Evolutionary conservation across 2,329 filamentous ascomycete species (phyloP).

Genomic region (Apiospora arundinis): DNA sequence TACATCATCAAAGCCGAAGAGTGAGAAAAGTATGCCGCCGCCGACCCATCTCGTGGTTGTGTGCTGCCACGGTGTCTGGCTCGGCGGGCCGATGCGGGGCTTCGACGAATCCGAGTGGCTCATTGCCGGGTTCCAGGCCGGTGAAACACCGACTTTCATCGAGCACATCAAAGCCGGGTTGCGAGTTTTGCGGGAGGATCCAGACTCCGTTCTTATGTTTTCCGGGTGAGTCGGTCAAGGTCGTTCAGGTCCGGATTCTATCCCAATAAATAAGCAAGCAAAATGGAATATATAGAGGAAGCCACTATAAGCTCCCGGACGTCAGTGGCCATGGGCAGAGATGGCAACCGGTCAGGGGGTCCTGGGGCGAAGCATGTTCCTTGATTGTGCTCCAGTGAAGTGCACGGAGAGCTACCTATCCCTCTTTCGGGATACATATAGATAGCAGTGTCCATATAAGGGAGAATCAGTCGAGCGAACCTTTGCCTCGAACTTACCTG

Average conservation of each 20-base stretch:
- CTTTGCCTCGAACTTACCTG: too few species aligned
- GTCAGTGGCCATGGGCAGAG: too few species aligned
- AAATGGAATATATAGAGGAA: too few species aligned
- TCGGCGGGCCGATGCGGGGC: slow-evolving; percentile 61
- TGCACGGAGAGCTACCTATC: too few species aligned
- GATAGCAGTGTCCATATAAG: neutral
- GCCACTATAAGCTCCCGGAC: too few species aligned
- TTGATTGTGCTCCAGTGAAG: too few species aligned
- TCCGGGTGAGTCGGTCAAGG: slow-evolving; percentile 64
- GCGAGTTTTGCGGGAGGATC: slow-evolving; percentile 53
- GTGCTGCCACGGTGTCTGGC: slow-evolving; percentile 85
- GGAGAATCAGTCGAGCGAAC: neutral
- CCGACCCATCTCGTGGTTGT: slow-evolving; percentile 73
- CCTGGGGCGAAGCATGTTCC: too few species aligned
- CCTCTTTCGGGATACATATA: too few species aligned
- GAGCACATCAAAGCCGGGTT: slow-evolving; percentile 74
- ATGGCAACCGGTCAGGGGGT: too few species aligned
- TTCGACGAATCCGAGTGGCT: slow-evolving; percentile 69
- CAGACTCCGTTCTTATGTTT: slow-evolving; percentile 65
- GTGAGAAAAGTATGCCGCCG: slow-evolving; percentile 30
- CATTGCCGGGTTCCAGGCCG: slow-evolving; percentile 77
- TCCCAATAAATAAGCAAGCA: too few species aligned
- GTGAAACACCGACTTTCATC: slow-evolving; percentile 82
- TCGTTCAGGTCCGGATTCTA: too few species aligned
- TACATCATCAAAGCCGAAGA: neutral